Base-by-base conservation (phyloP, 2,329 filamentous ascomycete species). In the Xylariaceae sp. region DNA sequence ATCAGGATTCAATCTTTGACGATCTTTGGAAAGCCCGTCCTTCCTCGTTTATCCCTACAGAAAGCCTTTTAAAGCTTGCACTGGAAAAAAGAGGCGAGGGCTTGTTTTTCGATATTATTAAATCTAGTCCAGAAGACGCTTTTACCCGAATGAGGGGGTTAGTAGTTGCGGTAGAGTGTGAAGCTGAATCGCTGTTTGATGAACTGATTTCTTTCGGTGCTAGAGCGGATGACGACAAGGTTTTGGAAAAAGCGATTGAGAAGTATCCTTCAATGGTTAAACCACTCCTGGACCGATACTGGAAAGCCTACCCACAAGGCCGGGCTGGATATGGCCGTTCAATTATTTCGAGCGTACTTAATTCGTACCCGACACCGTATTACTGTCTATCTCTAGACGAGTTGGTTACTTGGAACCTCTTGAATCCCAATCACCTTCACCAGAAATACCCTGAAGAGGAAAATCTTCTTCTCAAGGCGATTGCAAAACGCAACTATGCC, bases 231-330 rank as follows among this genome's bases (percentile, higher is more conserved):
- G 17, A 47, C 17, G 50, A 40, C 1, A 2, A 26, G 1, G 2
- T 39, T 14, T n/a, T 53, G 3, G 0, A 11, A 2, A 3, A 2
- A 9, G 43, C 33, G 1, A 2, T 34, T 1, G 5, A 3, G 0
- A 0, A 19, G 1, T 2, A 33, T 17, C 24, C 26, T 33, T 53
- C 28, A 26, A 40, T 53, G 41, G 34, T 47, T 12, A 28, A 12
- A 12, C 34, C 51, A 6, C 26, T 53, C 3, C n/a, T 53, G 6
- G 43, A 40, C 6, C 51, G 19, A 21, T 53, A 40, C 29, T 26
- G 34, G 34, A 33, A 47, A 3, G 24, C 14, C 4, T 41, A 47
- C 2, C 51, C 43, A 16, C 14, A 46, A 47, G 41, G 34, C 2
- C 12, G 14, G 26, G 8, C 7, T n/a, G 33, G 19, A 33, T 40